Conservation (phyloP, 1,284 basidiomycete genomes). For the Marasmius fiardii region DNA sequence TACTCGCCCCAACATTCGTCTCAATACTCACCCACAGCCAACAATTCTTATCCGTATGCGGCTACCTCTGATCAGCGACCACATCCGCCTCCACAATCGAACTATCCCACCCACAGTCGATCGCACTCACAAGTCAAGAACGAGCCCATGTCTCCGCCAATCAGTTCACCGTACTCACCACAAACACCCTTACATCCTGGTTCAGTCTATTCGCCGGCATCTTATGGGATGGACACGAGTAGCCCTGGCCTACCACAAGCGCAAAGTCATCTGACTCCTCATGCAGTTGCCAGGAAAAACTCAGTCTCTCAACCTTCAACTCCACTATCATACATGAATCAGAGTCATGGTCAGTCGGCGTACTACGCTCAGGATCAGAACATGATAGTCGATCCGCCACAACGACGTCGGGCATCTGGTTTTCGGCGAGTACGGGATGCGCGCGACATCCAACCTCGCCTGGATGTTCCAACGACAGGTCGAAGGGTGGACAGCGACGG, state of each 20-base stretch:
- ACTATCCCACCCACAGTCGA: slow-evolving; percentile 58
- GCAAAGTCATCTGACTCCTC: slow-evolving; percentile 41
- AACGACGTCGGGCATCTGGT: slow-evolving; percentile 63
- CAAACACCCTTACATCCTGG: slow-evolving; percentile 25
- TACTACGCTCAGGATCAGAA: slow-evolving; percentile 61
- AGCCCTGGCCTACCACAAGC: slow-evolving; percentile 53
- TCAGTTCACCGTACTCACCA: slow-evolving; percentile 51
- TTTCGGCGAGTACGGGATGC: slow-evolving; percentile 68
- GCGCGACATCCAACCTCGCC: slow-evolving; percentile 68
- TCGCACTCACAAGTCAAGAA: slow-evolving; percentile 56
- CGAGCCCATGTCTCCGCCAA: slow-evolving; percentile 51
- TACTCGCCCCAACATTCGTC: slow-evolving; percentile 58
- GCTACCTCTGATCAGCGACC: slow-evolving; percentile 21
- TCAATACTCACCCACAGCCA: slow-evolving; percentile 57
- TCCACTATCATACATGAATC: slow-evolving; percentile 61
- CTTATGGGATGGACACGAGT: slow-evolving; percentile 56
- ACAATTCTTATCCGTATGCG: slow-evolving; percentile 48
- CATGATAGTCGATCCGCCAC: slow-evolving; percentile 70
- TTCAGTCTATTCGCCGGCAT: slow-evolving; percentile 28
- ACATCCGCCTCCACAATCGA: slow-evolving; percentile 43
- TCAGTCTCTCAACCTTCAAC: slow-evolving; percentile 64
- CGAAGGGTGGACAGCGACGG: slow-evolving; percentile 69
- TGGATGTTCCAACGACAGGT: slow-evolving; percentile 53
- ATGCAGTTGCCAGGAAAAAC: slow-evolving; percentile 40
- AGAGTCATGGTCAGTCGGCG: slow-evolving; percentile 44